A percentile compares a stretch with the other conserved stretches of the same genome.
Evolutionary conservation across 2,329 filamentous ascomycete genomes (phyloP).

Genomic region (Cladosporium cucumerinum): DNA sequence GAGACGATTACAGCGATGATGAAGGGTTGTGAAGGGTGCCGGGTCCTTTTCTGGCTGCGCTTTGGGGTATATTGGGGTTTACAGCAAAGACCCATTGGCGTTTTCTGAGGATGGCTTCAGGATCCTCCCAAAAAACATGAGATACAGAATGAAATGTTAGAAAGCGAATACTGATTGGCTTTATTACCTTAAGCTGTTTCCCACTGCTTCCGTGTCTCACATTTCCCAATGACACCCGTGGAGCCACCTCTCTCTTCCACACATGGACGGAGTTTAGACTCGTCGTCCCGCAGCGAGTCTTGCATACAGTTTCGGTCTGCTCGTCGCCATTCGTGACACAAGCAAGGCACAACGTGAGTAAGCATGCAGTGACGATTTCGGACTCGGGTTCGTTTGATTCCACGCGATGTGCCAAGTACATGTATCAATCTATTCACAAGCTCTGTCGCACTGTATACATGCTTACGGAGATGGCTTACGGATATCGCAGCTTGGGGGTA

Average conservation of each 20-base stretch:
- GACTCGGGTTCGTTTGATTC: neutral
- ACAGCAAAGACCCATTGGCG: neutral
- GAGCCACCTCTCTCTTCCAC: no score
- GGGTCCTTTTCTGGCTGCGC: neutral
- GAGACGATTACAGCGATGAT: conserved; percentile 8
- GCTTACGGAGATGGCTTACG: neutral
- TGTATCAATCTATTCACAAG: no score
- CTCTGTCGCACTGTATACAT: neutral
- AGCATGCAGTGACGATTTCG: neutral
- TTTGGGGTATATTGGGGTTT: conserved; percentile 3
- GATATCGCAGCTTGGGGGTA: neutral
- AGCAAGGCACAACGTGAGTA: neutral
- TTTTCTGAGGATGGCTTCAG: neutral
- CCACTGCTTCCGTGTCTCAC: neutral
- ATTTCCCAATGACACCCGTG: no score
- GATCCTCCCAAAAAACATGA: neutral
- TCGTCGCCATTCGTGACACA: neutral
- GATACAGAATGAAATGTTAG: neutral
- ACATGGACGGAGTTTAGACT: no score
- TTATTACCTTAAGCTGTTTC: neutral
- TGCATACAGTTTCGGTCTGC: neutral
- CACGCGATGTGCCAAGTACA: neutral
- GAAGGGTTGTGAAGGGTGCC: neutral
- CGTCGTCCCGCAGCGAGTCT: neutral
- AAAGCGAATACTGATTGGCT: neutral